phyloP scores from a whole-genome alignment of 2,329 filamentous ascomycete genomes.

The Colletotrichum sp. region DNA sequence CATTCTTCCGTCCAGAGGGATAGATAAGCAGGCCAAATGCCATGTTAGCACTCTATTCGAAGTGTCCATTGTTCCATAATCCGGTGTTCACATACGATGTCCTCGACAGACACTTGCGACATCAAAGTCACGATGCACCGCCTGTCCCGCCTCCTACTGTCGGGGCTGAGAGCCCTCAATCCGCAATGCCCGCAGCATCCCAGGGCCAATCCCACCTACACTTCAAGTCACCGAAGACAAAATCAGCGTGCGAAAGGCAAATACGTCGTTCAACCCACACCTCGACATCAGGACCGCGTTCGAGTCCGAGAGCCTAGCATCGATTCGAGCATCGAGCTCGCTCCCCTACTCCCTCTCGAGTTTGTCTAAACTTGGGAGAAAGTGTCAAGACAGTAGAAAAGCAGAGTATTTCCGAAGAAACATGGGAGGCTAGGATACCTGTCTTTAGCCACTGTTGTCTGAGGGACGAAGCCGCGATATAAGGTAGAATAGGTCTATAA shows the following conservation, averaged over 20 bases:
- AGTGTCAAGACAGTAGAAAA: background rate
- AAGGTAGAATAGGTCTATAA: background rate
- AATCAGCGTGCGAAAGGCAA: accelerated
- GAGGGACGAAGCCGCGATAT: background rate
- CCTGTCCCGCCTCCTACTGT: background rate
- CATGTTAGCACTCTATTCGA: background rate
- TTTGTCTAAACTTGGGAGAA: background rate
- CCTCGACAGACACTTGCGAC: background rate
- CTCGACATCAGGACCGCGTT: background rate
- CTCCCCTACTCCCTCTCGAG: background rate
- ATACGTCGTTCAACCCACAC: background rate
- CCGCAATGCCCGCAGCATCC: background rate
- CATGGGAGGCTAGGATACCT: background rate
- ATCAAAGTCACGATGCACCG: background rate
- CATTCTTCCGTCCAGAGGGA: background rate
- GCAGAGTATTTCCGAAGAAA: background rate
- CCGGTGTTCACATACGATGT: background rate
- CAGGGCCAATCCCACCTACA: background rate
- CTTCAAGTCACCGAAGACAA: accelerated
- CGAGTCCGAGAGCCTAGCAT: background rate
- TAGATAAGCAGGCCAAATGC: background rate
- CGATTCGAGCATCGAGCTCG: background rate
- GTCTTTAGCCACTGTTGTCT: background rate
- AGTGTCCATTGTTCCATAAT: background rate
- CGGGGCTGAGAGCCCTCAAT: background rate